These are phyloP conservation scores for Grosmannia huntii DNA, from an alignment of 2,329 filamentous ascomycete genomes.

Conservation along the genomic window DNA sequence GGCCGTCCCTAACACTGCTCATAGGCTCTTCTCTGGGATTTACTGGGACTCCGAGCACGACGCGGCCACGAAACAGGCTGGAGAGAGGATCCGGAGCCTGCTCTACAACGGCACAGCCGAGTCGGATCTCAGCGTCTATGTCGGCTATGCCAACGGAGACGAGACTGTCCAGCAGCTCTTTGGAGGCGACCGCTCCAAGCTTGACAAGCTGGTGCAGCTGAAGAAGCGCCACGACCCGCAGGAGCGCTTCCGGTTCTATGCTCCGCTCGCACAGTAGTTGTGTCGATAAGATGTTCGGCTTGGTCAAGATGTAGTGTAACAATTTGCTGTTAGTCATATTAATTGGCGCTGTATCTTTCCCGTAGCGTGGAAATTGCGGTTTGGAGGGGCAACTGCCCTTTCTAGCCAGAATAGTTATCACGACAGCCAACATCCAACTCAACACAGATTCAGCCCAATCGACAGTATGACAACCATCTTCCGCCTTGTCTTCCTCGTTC, in stretches of 20 bases:
- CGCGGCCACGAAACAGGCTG: not conserved
- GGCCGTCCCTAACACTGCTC: not conserved
- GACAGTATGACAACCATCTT: slow-evolving; percentile 8
- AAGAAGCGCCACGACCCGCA: not conserved
- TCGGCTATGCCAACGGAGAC: not conserved
- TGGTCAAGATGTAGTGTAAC: not conserved
- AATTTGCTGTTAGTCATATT: not conserved
- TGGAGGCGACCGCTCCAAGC: not conserved
- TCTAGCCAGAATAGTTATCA: not conserved
- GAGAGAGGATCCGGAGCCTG: not conserved
- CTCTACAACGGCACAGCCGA: not conserved
- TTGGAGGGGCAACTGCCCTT: not conserved
- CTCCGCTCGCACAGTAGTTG: not conserved
- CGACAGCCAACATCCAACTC: not conserved
- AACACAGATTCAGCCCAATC: not conserved
- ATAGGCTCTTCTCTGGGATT: not conserved
- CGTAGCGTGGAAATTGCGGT: not conserved
- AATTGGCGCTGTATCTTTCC: too few species aligned
- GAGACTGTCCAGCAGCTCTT: not conserved
- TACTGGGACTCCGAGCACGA: not conserved
- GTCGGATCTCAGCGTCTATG: not conserved
- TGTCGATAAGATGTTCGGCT: not conserved
- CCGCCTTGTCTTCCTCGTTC: slow-evolving; percentile 37
- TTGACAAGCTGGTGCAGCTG: not conserved
- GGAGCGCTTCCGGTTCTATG: not conserved